These are phyloP conservation scores for Setomelanomma holmii DNA, from an alignment of 2,329 filamentous ascomycete species.

Conservation along the genomic window DNA sequence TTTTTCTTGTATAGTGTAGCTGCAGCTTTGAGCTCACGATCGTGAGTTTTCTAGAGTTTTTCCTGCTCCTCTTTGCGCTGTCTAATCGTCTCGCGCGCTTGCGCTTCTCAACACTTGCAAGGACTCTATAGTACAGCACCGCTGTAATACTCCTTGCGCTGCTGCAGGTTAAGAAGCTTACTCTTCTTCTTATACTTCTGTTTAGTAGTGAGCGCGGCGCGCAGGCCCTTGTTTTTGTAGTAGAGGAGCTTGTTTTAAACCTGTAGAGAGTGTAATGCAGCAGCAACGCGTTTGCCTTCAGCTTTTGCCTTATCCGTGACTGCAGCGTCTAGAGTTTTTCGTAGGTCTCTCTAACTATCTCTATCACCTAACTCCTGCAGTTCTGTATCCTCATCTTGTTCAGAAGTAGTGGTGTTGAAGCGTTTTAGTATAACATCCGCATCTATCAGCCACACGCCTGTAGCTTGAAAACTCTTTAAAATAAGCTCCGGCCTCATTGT, in stretches of 20 bases:
- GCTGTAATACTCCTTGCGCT: neutral
- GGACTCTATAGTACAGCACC: neutral
- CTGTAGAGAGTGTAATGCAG: neutral
- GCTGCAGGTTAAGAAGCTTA: too few species aligned
- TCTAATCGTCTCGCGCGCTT: neutral
- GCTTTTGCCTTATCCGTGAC: neutral
- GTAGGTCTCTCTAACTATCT: constrained; percentile 1
- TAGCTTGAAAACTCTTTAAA: constrained; percentile 7
- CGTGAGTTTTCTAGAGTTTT: neutral
- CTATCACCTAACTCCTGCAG: neutral
- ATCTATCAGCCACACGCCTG: constrained; percentile 2
- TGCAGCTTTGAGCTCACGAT: neutral
- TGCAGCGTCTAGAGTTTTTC: neutral
- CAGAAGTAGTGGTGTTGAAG: neutral
- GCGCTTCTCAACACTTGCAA: neutral
- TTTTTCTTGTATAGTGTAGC: neutral
- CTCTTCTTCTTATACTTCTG: neutral
- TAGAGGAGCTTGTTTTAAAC: neutral
- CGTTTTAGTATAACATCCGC: constrained; percentile 3
- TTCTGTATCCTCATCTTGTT: constrained; percentile 1
- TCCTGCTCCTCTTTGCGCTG: neutral
- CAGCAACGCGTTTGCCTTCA: neutral
- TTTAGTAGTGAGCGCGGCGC: neutral
- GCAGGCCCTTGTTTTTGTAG: neutral
- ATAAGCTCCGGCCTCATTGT: neutral